These are phyloP conservation scores for Pulveroboletus frians DNA, from an alignment of 768 basidiomycete species.

Conservation along the genomic window DNA sequence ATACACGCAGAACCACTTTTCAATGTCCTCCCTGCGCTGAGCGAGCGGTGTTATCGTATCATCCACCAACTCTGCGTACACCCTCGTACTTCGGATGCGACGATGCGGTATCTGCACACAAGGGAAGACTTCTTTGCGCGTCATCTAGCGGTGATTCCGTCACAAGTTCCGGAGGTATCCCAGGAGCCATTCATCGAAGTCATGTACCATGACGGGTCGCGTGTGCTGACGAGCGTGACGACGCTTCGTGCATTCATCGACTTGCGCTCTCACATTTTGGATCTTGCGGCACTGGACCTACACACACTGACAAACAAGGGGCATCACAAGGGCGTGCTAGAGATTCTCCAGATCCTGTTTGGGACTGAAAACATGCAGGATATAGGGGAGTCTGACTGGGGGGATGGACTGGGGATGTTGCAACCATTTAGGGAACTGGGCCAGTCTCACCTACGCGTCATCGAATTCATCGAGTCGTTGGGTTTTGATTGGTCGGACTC, in stretches of 20 bases:
- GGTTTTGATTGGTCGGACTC: conserved; percentile 87
- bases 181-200: conserved; percentile 52
- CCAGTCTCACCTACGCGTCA: conserved; percentile 79
- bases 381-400: conserved; percentile 32
- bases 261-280: conserved; percentile 78
- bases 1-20: conserved; percentile 49
- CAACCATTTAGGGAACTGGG: conserved; percentile 65
- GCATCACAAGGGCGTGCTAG: conserved; percentile 65
- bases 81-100: conserved; percentile 71
- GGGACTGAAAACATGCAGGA: conserved; percentile 54
- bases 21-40: conserved; percentile 63
- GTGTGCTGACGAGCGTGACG: conserved; percentile 61
- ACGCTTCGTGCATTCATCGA: conserved; percentile 73
- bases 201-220: conserved; percentile 65
- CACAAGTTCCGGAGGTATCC: conserved; percentile 47
- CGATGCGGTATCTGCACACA: conserved; percentile 81
- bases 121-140: conserved; percentile 85
- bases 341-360: conserved; percentile 78
- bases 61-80: conserved; percentile 87
- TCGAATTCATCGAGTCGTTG: conserved; percentile 83
- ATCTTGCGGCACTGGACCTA: conserved; percentile 81
- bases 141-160: conserved; percentile 75
- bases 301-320: conserved; percentile 79
- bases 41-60: conserved; percentile 80
- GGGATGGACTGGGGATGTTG: conserved; percentile 36